Evolutionary conservation across 495 filamentous ascomycete species (phyloP).

Genomic region (Friedmanniomyces simplex): DNA sequence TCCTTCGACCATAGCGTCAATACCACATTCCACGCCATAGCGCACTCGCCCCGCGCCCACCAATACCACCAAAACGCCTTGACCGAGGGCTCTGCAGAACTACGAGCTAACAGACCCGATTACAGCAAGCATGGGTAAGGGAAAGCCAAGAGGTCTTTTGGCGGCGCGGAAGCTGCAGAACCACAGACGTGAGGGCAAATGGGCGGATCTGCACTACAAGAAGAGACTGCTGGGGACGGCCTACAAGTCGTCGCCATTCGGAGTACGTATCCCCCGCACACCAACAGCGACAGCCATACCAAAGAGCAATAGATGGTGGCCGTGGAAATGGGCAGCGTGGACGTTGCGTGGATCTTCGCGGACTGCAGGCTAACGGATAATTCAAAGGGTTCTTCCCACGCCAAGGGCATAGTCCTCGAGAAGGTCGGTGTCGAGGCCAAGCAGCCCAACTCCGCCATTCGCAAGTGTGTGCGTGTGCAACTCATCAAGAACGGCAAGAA

Average conservation of each 20-base stretch:
- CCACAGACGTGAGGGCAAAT: conserved; percentile 88
- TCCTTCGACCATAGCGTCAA: no score
- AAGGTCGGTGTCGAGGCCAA: conserved; percentile 99
- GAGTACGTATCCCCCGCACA: conserved; percentile 38
- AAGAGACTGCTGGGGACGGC: conserved; percentile 98
- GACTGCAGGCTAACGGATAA: conserved; percentile 5
- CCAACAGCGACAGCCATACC: neutral
- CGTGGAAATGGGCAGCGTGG: neutral
- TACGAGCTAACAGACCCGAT: neutral
- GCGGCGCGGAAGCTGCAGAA: conserved; percentile 95
- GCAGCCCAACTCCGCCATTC: conserved; percentile 98
- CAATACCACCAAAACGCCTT: neutral
- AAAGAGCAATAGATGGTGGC: neutral
- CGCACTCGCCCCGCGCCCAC: neutral
- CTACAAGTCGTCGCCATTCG: conserved; percentile 99
- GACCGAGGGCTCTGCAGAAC: neutral
- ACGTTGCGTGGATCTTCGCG: neutral
- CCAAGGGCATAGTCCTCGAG: conserved; percentile 99
- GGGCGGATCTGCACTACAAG: conserved; percentile 98
- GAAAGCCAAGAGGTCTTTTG: conserved; percentile 98
- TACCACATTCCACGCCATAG: no score
- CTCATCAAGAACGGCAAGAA: conserved; percentile 99
- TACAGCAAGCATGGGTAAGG: conserved; percentile 54
- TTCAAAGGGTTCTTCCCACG: conserved; percentile 72
- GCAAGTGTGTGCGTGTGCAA: conserved; percentile 99